Conservation (phyloP, 1,139 yeast genomes). For the Magnusiomyces suaveolens region DNA sequence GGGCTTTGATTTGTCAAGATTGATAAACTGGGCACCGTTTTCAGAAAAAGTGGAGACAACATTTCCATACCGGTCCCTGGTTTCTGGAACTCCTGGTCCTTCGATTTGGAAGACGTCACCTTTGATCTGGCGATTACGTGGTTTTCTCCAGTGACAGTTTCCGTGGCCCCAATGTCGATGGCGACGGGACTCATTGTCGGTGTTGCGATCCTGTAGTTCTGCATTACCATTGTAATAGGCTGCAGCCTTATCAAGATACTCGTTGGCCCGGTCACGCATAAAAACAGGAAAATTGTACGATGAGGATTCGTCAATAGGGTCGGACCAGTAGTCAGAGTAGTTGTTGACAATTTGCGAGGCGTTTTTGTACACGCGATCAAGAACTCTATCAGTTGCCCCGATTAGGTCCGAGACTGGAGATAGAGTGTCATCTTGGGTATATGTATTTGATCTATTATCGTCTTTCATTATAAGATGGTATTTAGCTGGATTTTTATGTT, state of each 20-base stretch:
- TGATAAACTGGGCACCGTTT: not conserved
- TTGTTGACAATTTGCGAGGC: not conserved
- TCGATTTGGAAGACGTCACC: not conserved
- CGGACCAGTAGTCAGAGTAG: constrained; percentile 6
- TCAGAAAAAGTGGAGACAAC: not conserved
- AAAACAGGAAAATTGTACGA: constrained; percentile 8
- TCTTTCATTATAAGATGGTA: too few species aligned
- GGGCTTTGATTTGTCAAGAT: constrained; percentile 11
- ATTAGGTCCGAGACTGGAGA: constrained; percentile 3
- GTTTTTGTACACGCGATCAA: not conserved
- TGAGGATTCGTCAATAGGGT: constrained; percentile 1
- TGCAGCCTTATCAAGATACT: not conserved
- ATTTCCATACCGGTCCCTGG: not conserved
- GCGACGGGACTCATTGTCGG: not conserved
- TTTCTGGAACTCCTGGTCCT: not conserved
- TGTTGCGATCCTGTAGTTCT: too few species aligned
- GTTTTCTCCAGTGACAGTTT: not conserved
- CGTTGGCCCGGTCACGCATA: not conserved
- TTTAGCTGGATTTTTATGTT: too few species aligned
- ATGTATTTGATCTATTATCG: too few species aligned
- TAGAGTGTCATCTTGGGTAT: not conserved
- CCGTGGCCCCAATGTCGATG: not conserved
- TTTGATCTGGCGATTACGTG: not conserved
- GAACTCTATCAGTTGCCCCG: constrained; percentile 2
- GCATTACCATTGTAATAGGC: too few species aligned